Evolutionary conservation across 257 asterid genomes (phyloP).

Genomic region (Rehmannia glutinosa): DNA sequence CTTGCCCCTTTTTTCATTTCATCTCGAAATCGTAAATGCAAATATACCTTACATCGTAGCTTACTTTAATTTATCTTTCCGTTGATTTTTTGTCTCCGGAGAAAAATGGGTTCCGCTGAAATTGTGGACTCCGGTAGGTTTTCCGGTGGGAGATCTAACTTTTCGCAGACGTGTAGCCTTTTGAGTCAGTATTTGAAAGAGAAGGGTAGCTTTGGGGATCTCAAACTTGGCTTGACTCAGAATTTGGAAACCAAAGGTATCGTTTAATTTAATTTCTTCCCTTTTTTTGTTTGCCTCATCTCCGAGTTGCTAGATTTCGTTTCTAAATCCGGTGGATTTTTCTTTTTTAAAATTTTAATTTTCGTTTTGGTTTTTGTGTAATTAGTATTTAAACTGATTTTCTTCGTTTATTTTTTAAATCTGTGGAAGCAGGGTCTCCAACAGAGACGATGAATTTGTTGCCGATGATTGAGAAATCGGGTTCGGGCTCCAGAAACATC

Average conservation of each 20-base stretch:
- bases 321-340: background rate
- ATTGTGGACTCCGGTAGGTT: constrained; percentile 45
- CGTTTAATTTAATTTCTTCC: background rate
- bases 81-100: background rate
- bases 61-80: background rate
- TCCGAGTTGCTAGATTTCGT: background rate
- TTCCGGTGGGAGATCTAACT: constrained; percentile 50
- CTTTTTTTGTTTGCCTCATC: background rate
- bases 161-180: constrained; percentile 66
- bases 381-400: background rate
- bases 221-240: constrained; percentile 48
- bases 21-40: constrained; percentile 6
- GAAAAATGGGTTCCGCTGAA: constrained; percentile 46
- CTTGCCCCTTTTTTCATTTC: background rate
- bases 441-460: constrained; percentile 43
- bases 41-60: background rate
- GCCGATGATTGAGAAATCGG: constrained; percentile 42
- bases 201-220: constrained; percentile 67
- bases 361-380: background rate
- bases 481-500: constrained; percentile 16
- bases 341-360: background rate
- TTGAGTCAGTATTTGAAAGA: constrained; percentile 75
- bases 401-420: background rate
- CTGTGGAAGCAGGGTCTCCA: constrained; percentile 30
- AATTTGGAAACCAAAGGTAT: constrained; percentile 41